Evolutionary conservation across 305 asterid species (phyloP).

Genomic region (Rubia tinctorum): DNA sequence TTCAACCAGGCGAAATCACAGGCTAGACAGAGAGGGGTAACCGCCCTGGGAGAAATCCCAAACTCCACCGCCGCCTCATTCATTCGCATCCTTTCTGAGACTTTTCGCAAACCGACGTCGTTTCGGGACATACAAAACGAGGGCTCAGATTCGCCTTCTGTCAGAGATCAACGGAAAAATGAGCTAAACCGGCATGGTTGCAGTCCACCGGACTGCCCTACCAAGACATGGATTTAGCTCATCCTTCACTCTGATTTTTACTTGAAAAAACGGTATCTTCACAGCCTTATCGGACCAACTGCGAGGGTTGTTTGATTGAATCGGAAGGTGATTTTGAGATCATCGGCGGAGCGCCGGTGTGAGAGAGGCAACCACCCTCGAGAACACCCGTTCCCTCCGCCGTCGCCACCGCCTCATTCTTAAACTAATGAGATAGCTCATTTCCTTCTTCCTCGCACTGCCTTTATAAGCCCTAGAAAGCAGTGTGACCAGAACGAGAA

Average conservation of each 20-base stretch:
- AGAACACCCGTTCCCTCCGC: slow-evolving; percentile 17
- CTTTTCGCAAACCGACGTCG: neutral
- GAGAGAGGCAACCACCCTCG: slow-evolving; percentile 40
- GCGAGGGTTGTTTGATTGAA: neutral
- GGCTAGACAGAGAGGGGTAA: slow-evolving; percentile 34
- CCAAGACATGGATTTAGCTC: slow-evolving; percentile 14
- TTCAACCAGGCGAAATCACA: slow-evolving; percentile 15
- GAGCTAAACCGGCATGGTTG: slow-evolving; percentile 17
- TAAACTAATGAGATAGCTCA: neutral
- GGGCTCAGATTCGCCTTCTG: slow-evolving; percentile 23
- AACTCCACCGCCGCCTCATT: slow-evolving; percentile 9
- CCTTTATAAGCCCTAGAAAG: neutral
- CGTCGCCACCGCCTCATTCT: neutral
- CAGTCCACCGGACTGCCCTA: slow-evolving; percentile 22
- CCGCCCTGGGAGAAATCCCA: slow-evolving; percentile 34
- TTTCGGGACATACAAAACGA: neutral
- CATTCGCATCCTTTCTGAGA: neutral
- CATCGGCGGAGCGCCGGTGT: slow-evolving; percentile 20
- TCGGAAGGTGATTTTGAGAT: slow-evolving; percentile 8
- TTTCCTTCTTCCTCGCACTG: neutral
- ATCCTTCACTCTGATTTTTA: neutral
- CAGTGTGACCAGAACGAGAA: neutral
- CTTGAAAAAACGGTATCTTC: neutral
- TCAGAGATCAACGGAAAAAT: slow-evolving; percentile 6
- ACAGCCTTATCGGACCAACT: neutral